Evolutionary conservation across 805 yeast genomes (phyloP).

Genomic region (Monosporozyma yasuniensis): DNA sequence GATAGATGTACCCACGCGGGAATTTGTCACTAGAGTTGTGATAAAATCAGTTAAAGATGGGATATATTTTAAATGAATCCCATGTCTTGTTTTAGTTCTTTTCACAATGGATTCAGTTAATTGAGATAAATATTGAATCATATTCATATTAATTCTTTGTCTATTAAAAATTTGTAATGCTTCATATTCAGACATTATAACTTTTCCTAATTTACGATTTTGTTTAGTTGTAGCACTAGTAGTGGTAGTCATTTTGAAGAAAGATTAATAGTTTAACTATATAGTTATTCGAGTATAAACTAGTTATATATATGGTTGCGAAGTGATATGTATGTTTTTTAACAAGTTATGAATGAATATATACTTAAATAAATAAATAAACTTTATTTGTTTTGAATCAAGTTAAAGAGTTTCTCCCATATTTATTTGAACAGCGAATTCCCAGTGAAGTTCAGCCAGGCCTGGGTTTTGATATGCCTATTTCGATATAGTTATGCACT

Average conservation of each 20-base stretch:
- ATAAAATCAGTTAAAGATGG: conserved; percentile 59
- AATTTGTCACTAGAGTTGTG: conserved; percentile 57
- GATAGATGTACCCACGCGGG: conserved; percentile 92
- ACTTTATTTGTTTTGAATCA: not conserved
- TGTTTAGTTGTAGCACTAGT: not conserved
- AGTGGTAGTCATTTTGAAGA: not conserved
- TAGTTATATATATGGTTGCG: no score
- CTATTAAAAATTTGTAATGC: conserved; percentile 24
- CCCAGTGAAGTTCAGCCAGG: not conserved
- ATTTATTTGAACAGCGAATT: not conserved
- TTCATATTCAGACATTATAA: conserved; percentile 21
- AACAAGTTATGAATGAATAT: no score
- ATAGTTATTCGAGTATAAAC: no score
- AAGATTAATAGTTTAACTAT: not conserved
- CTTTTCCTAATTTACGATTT: not conserved
- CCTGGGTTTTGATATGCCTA: no score
- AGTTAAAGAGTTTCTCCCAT: no score
- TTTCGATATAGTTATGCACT: no score
- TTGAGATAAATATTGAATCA: conserved; percentile 23
- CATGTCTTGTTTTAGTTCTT: conserved; percentile 9
- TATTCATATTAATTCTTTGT: conserved; percentile 22
- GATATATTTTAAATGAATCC: conserved; percentile 8
- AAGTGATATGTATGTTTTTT: no score
- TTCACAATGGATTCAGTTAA: conserved; percentile 25
- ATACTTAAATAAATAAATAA: no score